Evolutionary conservation across 495 filamentous ascomycete species (phyloP), one percentile per base, ranked within the genome.

Genomic region (Talaromyces trachyspermus): DNA sequence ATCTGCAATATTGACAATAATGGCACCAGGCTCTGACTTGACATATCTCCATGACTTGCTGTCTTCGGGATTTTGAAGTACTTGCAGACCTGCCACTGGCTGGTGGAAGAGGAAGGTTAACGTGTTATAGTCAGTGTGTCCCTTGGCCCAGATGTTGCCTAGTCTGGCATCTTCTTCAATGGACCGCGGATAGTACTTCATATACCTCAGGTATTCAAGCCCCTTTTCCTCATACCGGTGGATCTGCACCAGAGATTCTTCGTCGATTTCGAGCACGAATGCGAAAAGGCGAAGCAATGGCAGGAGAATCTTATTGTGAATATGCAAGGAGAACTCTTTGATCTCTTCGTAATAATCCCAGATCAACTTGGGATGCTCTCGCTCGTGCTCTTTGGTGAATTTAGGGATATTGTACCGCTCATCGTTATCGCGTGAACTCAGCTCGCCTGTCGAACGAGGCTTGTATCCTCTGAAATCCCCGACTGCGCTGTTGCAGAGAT

Each of bases 351-450:
- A 59, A 48, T 75, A 56, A 0, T 56, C 48, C 9, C 52, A 42
- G 40, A 76, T 61, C 7, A 77, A 54, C 5, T 61, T 57, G 0
- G 74, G 74, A 27, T 76, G 74, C 5, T 57, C 47, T 1, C 66
- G 58, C 36, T 70, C 66, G 46, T 69, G 56, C 23, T 69, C 61
- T 2, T 65, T 63, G 2, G 64, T 71, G 26, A 66, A 66, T 47
- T 80, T 80, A 12, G 69, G 67, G 39, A 80, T 70, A 48, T 80
- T 79, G 55, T 74, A 78, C 7, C 69, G 63, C 56, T 80, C 75
- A 18, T 70, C 64, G 24, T 78, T 81, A 55, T 81, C 77, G 19
- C 62, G 24, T 12, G 42, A 26, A 12, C 65, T 47, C 48, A 56
- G 36, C 43, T 27, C 42, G 27, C 42, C 27, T 0, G 14, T 44